A percentile compares a stretch with the other conserved stretches of the same genome.
Conservation (phyloP, 1,139 yeast genomes). For the Candida sp. region DNA sequence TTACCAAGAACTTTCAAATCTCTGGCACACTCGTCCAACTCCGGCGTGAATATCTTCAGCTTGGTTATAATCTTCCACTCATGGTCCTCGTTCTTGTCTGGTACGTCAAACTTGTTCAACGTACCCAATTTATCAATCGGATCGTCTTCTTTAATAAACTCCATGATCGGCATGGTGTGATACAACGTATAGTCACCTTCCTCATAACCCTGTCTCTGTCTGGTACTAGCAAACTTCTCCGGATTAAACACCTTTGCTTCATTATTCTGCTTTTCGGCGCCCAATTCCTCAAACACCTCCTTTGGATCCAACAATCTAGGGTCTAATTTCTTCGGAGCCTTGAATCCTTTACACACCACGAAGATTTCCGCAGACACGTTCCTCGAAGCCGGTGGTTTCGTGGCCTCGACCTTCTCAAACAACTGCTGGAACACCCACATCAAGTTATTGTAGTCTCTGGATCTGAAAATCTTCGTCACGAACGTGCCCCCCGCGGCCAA, state of each 20-base stretch:
- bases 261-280: conserved; percentile 76
- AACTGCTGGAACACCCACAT: conserved; percentile 98
- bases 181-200: conserved; percentile 88
- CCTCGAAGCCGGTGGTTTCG: conserved; percentile 99
- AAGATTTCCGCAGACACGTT: conserved; percentile 99
- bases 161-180: conserved; percentile 76
- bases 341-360: conserved; percentile 94
- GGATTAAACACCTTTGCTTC: conserved; percentile 96
- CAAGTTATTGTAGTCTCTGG: conserved; percentile 95
- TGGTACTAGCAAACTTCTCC: conserved; percentile 84
- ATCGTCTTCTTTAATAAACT: conserved; percentile 77
- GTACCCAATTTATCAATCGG: conserved; percentile 86
- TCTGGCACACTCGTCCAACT: conserved; percentile 79
- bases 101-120: conserved; percentile 57
- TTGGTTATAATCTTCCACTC: conserved; percentile 76
- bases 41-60: conserved; percentile 77
- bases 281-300: conserved; percentile 92
- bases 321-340: conserved; percentile 95
- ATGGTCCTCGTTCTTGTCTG: conserved; percentile 55
- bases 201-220: conserved; percentile 85
- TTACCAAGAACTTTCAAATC: conserved; percentile 95
- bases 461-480: conserved; percentile 95
- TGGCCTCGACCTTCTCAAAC: conserved; percentile 96
- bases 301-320: conserved; percentile 91
- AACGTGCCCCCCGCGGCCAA: conserved; percentile 94